Conservation (phyloP, 2,329 filamentous ascomycete genomes). For the Penicillium palitans region DNA sequence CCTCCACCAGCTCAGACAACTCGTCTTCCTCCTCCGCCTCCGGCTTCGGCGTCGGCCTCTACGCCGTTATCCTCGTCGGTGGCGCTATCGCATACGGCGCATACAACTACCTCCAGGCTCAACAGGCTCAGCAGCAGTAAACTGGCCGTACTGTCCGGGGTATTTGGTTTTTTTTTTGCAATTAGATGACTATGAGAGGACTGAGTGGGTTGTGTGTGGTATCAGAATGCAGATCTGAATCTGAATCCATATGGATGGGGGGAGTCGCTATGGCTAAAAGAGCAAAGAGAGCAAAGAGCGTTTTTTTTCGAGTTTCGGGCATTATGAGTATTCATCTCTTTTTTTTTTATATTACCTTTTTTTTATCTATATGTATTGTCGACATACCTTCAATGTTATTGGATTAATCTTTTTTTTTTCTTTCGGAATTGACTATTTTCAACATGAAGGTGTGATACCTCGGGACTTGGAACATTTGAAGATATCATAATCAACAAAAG, state of each 20-base stretch:
- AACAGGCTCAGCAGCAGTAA: conserved; percentile 30
- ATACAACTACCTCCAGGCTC: conserved; percentile 77
- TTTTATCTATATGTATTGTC: conserved; percentile 1
- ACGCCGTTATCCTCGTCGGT: conserved; percentile 76
- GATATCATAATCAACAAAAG: too few relatives aligned
- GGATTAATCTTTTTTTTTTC: neutral
- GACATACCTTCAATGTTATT: neutral
- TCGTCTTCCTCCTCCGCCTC: conserved; percentile 32
- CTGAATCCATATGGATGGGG: neutral
- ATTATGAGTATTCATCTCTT: neutral
- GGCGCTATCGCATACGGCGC: conserved; percentile 74
- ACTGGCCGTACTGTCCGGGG: neutral
- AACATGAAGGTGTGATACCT: neutral
- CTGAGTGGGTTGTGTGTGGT: neutral
- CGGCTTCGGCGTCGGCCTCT: conserved; percentile 73
- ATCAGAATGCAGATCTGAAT: neutral
- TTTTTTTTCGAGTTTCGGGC: conserved; percentile 3
- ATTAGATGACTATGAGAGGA: neutral
- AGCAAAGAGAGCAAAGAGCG: conserved; percentile 2
- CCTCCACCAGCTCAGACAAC: conserved; percentile 50
- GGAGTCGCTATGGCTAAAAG: conserved; percentile 7
- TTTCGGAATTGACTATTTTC: neutral
- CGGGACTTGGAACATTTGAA: too few relatives aligned
- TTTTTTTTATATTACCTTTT: neutral
- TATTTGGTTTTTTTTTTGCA: neutral